Evolutionary conservation across 805 yeast genomes (phyloP).

Genomic region (Metschnikowia anglica): DNA sequence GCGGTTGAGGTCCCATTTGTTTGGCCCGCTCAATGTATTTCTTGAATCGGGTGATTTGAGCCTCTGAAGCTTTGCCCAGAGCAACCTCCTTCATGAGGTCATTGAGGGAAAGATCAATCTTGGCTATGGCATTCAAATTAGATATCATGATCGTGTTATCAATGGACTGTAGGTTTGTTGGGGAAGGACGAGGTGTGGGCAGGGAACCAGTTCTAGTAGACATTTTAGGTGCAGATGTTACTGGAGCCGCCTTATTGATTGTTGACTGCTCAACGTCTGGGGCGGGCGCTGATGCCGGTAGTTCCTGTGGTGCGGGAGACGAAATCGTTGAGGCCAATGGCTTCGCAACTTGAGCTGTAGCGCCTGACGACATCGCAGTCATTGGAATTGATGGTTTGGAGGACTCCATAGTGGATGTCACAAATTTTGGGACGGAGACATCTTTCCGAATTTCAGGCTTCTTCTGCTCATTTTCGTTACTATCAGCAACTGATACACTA

Average conservation of each 20-base stretch:
- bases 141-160: conserved; percentile 81
- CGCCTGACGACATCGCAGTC: no score
- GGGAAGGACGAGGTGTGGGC: conserved; percentile 13
- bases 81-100: conserved; percentile 84
- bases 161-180: conserved; percentile 49
- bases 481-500: neutral
- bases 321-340: no score
- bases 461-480: neutral
- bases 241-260: neutral
- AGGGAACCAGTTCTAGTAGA: conserved; percentile 1
- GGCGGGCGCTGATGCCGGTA: neutral
- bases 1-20: conserved; percentile 62
- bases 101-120: conserved; percentile 64
- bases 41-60: conserved; percentile 76
- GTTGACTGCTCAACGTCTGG: neutral
- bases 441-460: no score
- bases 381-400: no score
- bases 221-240: neutral
- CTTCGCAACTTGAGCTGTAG: no score
- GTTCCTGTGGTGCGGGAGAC: neutral
- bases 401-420: no score
- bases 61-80: conserved; percentile 68
- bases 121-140: conserved; percentile 79
- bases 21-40: conserved; percentile 76
- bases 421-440: no score